Percentiles rank a stretch among this genome's conserved stretches.
Conservation (phyloP, 1,284 basidiomycete genomes). For the Cryptococcus wingfieldii region DNA sequence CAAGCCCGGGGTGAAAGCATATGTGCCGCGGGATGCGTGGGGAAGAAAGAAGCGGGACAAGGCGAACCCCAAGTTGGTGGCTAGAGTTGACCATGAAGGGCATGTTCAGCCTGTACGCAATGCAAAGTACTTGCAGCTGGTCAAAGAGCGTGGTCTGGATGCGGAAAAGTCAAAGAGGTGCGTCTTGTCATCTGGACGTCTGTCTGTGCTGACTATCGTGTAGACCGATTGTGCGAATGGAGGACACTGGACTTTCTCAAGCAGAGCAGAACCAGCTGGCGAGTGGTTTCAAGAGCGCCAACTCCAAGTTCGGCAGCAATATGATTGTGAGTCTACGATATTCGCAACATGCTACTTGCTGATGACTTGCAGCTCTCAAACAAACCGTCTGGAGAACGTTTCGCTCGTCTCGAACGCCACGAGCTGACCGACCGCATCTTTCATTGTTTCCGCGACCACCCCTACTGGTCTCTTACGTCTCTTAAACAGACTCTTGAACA, state of each 20-base stretch:
- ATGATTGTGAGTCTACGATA: conserved; percentile 28
- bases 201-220: background rate
- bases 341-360: background rate
- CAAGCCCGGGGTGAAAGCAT: background rate
- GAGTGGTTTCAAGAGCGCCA: conserved; percentile 35
- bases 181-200: conserved; percentile 1
- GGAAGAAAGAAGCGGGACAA: conserved; percentile 36
- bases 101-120: conserved; percentile 39
- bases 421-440: conserved; percentile 86
- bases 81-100: conserved; percentile 42
- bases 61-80: conserved; percentile 33
- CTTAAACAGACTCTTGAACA: conserved; percentile 80
- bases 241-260: conserved; percentile 35
- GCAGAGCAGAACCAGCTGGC: conserved; percentile 42
- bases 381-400: conserved; percentile 60
- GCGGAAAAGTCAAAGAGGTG: conserved; percentile 48
- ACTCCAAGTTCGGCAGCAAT: conserved; percentile 31
- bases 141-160: conserved; percentile 47
- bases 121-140: conserved; percentile 49
- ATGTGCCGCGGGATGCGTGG: conserved; percentile 3
- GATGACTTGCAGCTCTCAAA: conserved; percentile 6
- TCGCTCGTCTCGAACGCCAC: conserved; percentile 82
- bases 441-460: conserved; percentile 67
- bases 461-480: conserved; percentile 77
- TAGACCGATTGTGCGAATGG: conserved; percentile 48